Percentiles rank a stretch among this genome's conserved stretches.
Conservation (phyloP, 208 protist species). For the Crithidia sp. region DNA sequence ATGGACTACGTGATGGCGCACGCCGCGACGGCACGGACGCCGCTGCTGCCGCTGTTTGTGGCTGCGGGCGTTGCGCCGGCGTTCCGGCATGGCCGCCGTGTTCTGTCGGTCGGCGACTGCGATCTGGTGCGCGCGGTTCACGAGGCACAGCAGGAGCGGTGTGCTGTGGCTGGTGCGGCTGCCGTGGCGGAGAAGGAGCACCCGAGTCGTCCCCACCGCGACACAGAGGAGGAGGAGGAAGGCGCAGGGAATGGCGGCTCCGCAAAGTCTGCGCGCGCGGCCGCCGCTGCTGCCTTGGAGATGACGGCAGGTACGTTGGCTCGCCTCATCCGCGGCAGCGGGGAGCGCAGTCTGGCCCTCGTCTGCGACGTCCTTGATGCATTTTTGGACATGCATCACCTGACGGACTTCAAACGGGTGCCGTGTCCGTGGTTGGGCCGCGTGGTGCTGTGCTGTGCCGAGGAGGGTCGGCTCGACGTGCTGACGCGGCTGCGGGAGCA, state of each 20-base stretch:
- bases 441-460: conserved; percentile 53
- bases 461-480: conserved; percentile 40
- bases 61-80: conserved; percentile 48
- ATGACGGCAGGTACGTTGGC: conserved; percentile 17
- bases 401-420: conserved; percentile 27
- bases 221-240: background rate
- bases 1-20: conserved; percentile 64
- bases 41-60: conserved; percentile 46
- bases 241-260: background rate
- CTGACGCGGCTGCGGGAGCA: conserved; percentile 46
- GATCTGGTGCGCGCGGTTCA: conserved; percentile 41
- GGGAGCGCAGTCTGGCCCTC: conserved; percentile 8
- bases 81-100: conserved; percentile 37
- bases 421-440: conserved; percentile 44
- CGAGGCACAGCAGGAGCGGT: conserved; percentile 14
- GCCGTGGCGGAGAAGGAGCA: background rate
- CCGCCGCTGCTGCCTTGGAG: conserved; percentile 15
- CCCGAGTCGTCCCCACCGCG: background rate
- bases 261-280: background rate
- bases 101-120: conserved; percentile 13
- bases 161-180: conserved; percentile 7
- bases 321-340: conserved; percentile 1
- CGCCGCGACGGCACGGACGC: conserved; percentile 12
- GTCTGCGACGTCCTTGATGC: conserved; percentile 35
- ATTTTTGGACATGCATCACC: conserved; percentile 24